Conservation (phyloP, 768 basidiomycete species). For the Tylopilus sp. region DNA sequence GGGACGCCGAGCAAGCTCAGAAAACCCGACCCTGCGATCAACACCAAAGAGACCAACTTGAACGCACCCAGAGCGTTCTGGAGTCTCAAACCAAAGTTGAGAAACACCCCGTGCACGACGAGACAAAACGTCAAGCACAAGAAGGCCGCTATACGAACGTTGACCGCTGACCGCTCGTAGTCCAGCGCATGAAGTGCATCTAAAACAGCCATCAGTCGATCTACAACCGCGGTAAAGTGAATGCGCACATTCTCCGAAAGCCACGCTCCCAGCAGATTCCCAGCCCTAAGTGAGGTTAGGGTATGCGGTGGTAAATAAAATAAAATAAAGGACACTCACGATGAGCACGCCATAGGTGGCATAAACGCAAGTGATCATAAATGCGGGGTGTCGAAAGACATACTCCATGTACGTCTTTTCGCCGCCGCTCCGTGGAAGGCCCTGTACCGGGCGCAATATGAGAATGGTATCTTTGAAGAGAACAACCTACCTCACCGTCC, state of each 20-base stretch:
- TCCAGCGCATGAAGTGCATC: constrained; percentile 57
- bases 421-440: constrained; percentile 66
- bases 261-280: constrained; percentile 55
- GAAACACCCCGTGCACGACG: constrained; percentile 51
- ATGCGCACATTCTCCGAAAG: constrained; percentile 70
- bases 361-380: constrained; percentile 58
- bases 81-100: constrained; percentile 54
- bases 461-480: not conserved
- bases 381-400: constrained; percentile 60
- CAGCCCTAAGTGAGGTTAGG: constrained; percentile 41
- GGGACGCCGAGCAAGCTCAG: constrained; percentile 46
- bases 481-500: constrained; percentile 46
- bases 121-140: constrained; percentile 54
- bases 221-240: not conserved
- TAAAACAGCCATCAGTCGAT: constrained; percentile 25
- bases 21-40: constrained; percentile 53
- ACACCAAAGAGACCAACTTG: constrained; percentile 56
- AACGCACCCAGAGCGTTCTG: constrained; percentile 63
- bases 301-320: not conserved
- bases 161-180: constrained; percentile 18
- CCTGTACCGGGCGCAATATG: constrained; percentile 35
- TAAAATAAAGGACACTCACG: constrained; percentile 35
- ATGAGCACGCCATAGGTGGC: constrained; percentile 55
- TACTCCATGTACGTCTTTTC: constrained; percentile 76
- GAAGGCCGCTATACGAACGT: no score